Evolutionary conservation across 2,329 filamentous ascomycete genomes (phyloP), one percentile per base, ranked within the genome.

Genomic region (Graphium sp.): DNA sequence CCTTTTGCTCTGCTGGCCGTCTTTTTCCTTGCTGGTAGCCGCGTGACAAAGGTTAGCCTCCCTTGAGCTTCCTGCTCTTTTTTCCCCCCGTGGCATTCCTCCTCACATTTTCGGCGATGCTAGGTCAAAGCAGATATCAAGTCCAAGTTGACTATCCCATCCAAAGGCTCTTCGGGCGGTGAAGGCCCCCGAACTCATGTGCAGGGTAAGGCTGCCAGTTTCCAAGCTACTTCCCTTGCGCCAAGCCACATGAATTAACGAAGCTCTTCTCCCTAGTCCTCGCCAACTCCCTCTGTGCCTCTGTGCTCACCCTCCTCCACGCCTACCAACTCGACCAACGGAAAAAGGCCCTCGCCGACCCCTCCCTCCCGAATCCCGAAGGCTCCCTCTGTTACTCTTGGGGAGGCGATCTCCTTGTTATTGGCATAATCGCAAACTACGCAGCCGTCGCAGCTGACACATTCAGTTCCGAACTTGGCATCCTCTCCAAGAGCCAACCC

Each of bases 381-480:
- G 54, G 60, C 31, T 58, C 56, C 10, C 46, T 62, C 30, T 75
- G 70, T 50, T 75, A 58, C 43, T 51, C 59, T 1, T 74, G 66
- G 66, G 57, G 57, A 27, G 73, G 72, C 20, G 72, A 76, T 41
- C 47, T 77, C 5, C 55, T 76, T 4, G 55, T 75, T 8, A 44
- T 77, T 13, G 74, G 74, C 9, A 74, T 78, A 38, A 67, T 79
- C 38, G 70, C 72, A 23, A 87, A 93, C 55, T 98, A 98, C 45
- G 87, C 84, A 16, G 81, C 82, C 27, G 84, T 92, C 7, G 74
- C 83, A 13, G 82, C 87, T 28, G 89, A 98, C 49, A 98, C 89
- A 0, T 89, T 94, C 48, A 85, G 80, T 32, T 93, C 84, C 8
- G 89, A 98, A 56, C 72, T 98, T 13, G 89, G 89, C 10, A 98